A percentile compares a stretch with the other conserved stretches of the same genome.
Conservation (phyloP, 768 basidiomycete genomes). For the Calvatia gigantea region DNA sequence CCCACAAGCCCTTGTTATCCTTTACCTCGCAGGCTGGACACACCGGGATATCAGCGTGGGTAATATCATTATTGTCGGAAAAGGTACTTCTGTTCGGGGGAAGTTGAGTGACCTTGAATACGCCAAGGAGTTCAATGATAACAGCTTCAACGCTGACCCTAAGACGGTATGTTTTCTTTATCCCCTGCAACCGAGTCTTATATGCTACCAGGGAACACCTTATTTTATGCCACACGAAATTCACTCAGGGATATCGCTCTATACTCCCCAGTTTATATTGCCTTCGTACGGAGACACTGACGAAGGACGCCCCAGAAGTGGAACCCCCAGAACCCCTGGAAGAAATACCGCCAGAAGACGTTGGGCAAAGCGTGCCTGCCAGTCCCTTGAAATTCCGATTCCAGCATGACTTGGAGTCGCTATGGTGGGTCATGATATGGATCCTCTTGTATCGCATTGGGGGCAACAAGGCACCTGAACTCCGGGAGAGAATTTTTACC, state of each 20-base stretch:
- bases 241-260: background rate
- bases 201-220: background rate
- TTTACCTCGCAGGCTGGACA: slow-evolving; percentile 10
- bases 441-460: background rate
- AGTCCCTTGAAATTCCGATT: background rate
- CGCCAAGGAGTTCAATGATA: background rate
- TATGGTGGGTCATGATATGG: slow-evolving; percentile 7
- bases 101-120: slow-evolving; percentile 12
- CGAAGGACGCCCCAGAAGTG: background rate
- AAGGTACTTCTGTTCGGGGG: background rate
- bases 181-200: background rate
- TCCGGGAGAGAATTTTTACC: background rate
- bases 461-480: background rate
- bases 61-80: slow-evolving; percentile 7
- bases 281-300: background rate
- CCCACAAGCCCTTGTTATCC: background rate
- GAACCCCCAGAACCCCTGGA: no score
- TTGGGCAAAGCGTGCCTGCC: no score
- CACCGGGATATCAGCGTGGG: slow-evolving; percentile 10
- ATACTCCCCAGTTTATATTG: background rate
- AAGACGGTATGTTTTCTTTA: slow-evolving; percentile 6
- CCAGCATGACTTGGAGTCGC: slow-evolving; percentile 10
- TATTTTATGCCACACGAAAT: background rate
- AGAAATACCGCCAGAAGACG: background rate
- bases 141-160: background rate